Base-by-base conservation (phyloP, 2,329 filamentous ascomycete genomes). In the Emergomyces orientalis region DNA sequence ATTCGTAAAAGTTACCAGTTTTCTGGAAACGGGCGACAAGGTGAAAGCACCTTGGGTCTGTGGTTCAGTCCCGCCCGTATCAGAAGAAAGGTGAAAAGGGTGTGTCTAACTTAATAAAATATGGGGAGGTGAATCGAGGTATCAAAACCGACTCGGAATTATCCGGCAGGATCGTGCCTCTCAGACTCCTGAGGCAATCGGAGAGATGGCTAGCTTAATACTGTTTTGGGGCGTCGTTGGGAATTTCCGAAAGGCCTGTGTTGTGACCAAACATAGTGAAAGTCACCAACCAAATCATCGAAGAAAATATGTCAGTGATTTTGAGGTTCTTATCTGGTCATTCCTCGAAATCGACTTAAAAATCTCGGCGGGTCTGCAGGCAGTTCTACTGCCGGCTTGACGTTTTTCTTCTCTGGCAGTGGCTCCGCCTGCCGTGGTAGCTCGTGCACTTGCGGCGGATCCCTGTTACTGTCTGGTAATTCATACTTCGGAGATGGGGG, bases 401-500 rank as follows among this genome's bases (percentile, higher is more conserved):
- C 25, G 25, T n/a, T 59, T 59, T 8, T 59, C 25, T 59, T 59
- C 27, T 14, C 13, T 22, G 27, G 27, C 7, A 47, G 27, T 5
- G 39, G 19, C 3, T 30, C 39, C 25, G 39, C 25, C 41, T 57
- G 34, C 25, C 54, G 54, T n/a, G 54, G 54, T 22, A 57, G 34
- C n/a, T 59, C 57, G 17, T 59, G 57, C 41, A 41, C 7, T 8
- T 4, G 57, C 17, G 57, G 57, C 19, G 19, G n/a, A 22, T 47
- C 39, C 7, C 25, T 45, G 17, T 13, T 45, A 11, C 49, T 39
- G 30, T 37, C 60, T 17, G 60, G 25, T 45, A 61, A 39, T 39
- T 61, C 60, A 19, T 54, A 55, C 25, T 32, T 61, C 11, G 60
- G 57, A n/a, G 57, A 59, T 9, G 57, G 41, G 19, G 57, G 57